Base-by-base conservation (phyloP, 2,329 filamentous ascomycete genomes). In the Ceratocystis huliohia region DNA sequence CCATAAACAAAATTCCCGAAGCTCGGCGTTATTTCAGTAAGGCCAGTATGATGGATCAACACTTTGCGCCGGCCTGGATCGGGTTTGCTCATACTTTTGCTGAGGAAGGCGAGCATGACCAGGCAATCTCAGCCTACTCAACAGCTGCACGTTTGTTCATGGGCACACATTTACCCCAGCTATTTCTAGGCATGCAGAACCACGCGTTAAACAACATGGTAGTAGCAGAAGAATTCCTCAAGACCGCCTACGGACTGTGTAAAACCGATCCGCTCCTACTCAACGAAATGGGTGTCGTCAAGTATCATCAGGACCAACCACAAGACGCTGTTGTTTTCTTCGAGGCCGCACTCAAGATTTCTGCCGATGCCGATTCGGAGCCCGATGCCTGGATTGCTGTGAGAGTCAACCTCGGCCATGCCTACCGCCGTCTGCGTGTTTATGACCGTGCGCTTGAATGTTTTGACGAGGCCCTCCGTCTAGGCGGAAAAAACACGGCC, bases 61-160 rank as follows among this genome's bases (percentile, higher is more conserved):
- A 97, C 77, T 99, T 96, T 72, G 93, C 93, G 0, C 90, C 94
- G 0, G 94, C 94, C 2, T 99, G 94, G 94, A 97, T 99, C 70
- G 94, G 95, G 1, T 99, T 99, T 73, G 94, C 94, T 0, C 95
- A 99, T 75, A 99, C 94, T 0, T 99, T 99, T 74, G 94, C 94
- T 1, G 92, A 91, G 10, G 94, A 99, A 75, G 94, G 94, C 64
- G 94, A 99, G 75, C 92, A 97, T 75, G 94, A 99, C 74, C 94
- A 99, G 77, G 94, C 94, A 61, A 96, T 99, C 69, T 95, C 92
- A 7, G 94, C 95, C 0, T 99, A 99, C 77, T 96, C 90, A 37
- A 99, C 94, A 0, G 94, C 94, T 0, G 93, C 93, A 1, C 84
- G 94, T 48, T 79, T 99, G 0, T 99, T 99, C 76, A 96, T 96